Evolutionary conservation across 148 eudicot species (phyloP), one percentile per base, ranked within the genome.

Genomic region (Silene conica): DNA sequence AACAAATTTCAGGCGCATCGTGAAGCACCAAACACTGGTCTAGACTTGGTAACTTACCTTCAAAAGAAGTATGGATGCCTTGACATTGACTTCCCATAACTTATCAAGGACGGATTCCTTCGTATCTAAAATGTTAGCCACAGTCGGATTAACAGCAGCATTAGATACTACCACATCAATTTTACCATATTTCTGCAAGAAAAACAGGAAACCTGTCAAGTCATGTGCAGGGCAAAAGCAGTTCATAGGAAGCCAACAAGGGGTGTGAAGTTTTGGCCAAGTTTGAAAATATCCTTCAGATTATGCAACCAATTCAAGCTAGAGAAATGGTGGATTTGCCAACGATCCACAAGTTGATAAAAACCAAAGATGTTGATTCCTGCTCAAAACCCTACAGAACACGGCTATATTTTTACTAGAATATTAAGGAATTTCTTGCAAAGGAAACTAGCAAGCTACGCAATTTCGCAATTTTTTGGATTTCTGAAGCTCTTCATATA

Each of bases 11-110:
- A 38, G 43, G 43, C 43, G 43, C 43, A 59, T 59, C 13, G 34
- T 48, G 65, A 59, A 68, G 38, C 57, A 0, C n/a, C 28, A 26
- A 62, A 64, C 25, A 23, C 38, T 26, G 13, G 2, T 31, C 10
- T 2, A n/a, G 25, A 50, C 0, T 74, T 57, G 67, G 8, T 38
- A 25, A 67, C 76, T 76, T 78, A 89, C 99, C 88, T 92, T 79
- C 52, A 96, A 77, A 68, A 96, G 87, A 57, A 96, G 92, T 81
- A 96, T 84, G 48, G 94, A 78, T 63, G 93, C 83, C 84, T 96
- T 96, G 48, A 92, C 96, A 73, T 96, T 96, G 67, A 92, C 83
- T 73, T 96, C 99, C 99, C 99, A 96, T 69, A 96, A 74, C 81
- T 96, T 96, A 82, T 96, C 96, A 15, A 96, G 90, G 71, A 83